Evolutionary conservation across 1,284 basidiomycete genomes (phyloP), one percentile per base, ranked within the genome.

Genomic region (Meripilus lineatus): DNA sequence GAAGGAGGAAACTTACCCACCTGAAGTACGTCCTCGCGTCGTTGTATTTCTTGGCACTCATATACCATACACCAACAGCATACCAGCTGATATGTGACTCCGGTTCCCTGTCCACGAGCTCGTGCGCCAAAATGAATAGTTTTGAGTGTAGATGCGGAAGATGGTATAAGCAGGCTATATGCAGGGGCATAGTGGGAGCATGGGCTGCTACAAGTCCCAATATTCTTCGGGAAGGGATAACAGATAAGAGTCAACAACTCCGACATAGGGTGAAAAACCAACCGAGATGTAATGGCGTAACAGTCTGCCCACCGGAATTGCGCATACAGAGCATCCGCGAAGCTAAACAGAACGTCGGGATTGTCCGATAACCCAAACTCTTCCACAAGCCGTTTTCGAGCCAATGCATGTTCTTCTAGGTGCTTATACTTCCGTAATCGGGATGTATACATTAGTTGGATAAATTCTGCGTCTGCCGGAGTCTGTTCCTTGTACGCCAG

Each of bases 151-250:
- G 72, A 59, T 94, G 84, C 15, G 84, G 81, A 21, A 99, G 75
- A 65, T 98, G 93, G 59, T 93, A 89, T 89, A 98, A 95, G 76
- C 95, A 98, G 2, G 93, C 93, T 30, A 99, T 83, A 61, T 99
- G 95, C 40, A 99, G 66, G 0, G 94, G 91, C 66, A 99, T 82
- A 1, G 92, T 89, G 8, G 84, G 77, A 22, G 82, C 81, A 61
- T 97, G 93, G 25, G 91, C 81, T 1, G 86, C 76, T 13, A 90
- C 84, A 3, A 89, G 70, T 14, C 79, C 77, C 33, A 96, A 71
- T 46, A 96, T 93, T 53, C 92, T 94, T 30, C 28, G 58, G 35
- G 23, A 43, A 38, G 4, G 2, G 4, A 18, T n/a, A n/a, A n/a
- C n/a, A n/a, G n/a, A n/a, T n/a, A n/a, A n/a, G n/a, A n/a, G n/a